Base-by-base conservation (phyloP, 495 filamentous ascomycete species). In the Xylaria nigripes region DNA sequence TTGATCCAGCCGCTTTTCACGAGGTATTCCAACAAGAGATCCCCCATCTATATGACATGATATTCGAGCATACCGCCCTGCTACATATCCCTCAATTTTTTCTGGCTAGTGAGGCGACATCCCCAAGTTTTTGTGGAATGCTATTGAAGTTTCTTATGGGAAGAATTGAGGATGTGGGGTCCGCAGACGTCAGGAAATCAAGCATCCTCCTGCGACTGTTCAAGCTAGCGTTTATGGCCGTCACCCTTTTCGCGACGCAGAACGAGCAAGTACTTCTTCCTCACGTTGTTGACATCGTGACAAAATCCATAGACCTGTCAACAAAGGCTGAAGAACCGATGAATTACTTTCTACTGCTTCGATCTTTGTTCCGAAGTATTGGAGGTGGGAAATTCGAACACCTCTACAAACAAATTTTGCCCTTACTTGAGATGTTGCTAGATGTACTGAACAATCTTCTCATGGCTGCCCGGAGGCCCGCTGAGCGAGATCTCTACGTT, bases 191-290 rank as follows among this genome's bases (percentile, higher is more conserved):
- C 45, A 87, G 86, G 53, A 91, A 89, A 69, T 90, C 92, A 0
- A 90, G 90, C 45, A 93, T 97, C 49, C 74, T 99, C 9, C 76
- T 99, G 15, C 83, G 94, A 42, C 83, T 99, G 48, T 99, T 99
- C 77, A 99, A 99, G 72, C 76, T 99, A 42, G 95, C 90, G 4
- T 99, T 99, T 73, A 99, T 99, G 94, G 94, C 94, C 0, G 94
- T 99, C 24, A 97, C 94, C 0, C 72, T 99, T 9, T 99, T 99
- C 66, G 90, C 89, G 0, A 76, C 80, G 9, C 90, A 96, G 66
- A 99, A 99, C 62, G 94, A 99, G 66, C 86, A 89, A 63, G 91
- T 99, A 2, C 75, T 99, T 15, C 78, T 96, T 40, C 94, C 94
- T 0, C 94, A 97, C 68, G 93, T 99, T 42, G 86, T 90, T 38